Percentiles rank a stretch among this genome's conserved stretches.
Evolutionary conservation across 2,329 filamentous ascomycete species (phyloP).

Genomic region (Chrysoporthe puriensis): DNA sequence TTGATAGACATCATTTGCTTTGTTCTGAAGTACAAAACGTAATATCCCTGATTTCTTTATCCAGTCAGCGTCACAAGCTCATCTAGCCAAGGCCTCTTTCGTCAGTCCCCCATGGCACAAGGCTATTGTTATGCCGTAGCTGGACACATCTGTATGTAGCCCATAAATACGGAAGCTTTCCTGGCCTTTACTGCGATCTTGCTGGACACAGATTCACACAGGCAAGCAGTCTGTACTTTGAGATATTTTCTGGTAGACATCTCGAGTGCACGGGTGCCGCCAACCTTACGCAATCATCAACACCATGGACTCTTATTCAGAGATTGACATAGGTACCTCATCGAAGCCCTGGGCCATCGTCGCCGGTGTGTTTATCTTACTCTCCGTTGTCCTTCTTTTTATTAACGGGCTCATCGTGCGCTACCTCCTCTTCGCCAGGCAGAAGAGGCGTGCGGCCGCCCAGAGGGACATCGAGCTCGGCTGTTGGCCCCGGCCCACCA

Average conservation of each 20-base stretch:
- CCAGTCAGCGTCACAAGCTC: not conserved
- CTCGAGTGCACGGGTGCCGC: too few relatives aligned
- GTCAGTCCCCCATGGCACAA: not conserved
- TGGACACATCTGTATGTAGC: not conserved
- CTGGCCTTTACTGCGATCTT: not conserved
- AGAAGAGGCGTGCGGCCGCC: not conserved
- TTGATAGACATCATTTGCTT: not conserved
- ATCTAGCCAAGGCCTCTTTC: not conserved
- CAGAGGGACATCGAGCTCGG: not conserved
- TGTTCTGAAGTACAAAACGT: not conserved
- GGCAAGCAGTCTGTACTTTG: not conserved
- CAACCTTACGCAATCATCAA: not conserved
- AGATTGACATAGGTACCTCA: not conserved
- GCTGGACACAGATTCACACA: not conserved
- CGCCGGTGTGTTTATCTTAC: slow-evolving; percentile 6
- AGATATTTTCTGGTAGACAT: not conserved
- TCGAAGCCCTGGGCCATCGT: not conserved
- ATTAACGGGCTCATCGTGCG: not conserved
- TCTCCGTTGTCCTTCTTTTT: not conserved
- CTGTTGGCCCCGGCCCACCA: not conserved
- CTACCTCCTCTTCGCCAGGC: slow-evolving; percentile 8
- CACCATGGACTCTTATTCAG: not conserved
- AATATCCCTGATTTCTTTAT: not conserved
- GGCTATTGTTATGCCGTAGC: not conserved
- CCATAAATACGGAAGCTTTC: not conserved